Conservation (phyloP, 2,329 filamentous ascomycete genomes). For the Phaeosphaeria sp. region DNA sequence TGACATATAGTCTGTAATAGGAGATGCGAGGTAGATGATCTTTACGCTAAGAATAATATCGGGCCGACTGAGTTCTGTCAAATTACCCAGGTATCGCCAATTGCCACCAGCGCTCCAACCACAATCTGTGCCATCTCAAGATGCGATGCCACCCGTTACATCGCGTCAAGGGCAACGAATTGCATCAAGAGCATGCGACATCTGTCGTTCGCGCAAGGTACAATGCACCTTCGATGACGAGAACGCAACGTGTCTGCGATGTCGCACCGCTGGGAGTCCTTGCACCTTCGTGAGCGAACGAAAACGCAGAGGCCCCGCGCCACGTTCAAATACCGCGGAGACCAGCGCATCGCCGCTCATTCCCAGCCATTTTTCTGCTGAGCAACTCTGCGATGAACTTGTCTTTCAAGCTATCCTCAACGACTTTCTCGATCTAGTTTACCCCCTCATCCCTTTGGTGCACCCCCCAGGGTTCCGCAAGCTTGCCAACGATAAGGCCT, state of each 20-base stretch:
- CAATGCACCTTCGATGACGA: constrained; percentile 18
- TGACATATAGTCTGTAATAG: too few relatives aligned
- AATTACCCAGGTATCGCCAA: neutral
- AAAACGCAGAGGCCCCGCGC: constrained; percentile 16
- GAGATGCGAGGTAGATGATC: too few relatives aligned
- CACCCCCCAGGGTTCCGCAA: constrained; percentile 15
- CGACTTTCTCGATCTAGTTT: constrained; percentile 22
- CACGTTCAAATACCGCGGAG: neutral
- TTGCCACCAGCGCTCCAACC: neutral
- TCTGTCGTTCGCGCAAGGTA: constrained; percentile 18
- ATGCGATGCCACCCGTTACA: constrained; percentile 21
- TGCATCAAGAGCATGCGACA: constrained; percentile 21
- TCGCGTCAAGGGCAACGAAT: constrained; percentile 17
- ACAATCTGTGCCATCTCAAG: neutral
- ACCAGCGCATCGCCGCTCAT: neutral
- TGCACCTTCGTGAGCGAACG: constrained; percentile 20
- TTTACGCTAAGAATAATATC: neutral
- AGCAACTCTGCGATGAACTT: constrained; percentile 14
- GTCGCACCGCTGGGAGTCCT: neutral
- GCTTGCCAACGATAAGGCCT: constrained; percentile 14
- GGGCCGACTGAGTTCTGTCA: neutral
- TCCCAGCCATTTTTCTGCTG: neutral
- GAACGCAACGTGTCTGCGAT: constrained; percentile 10
- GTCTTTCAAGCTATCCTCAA: constrained; percentile 16
- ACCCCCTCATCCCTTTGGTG: constrained; percentile 17